A percentile compares a stretch with the other conserved stretches of the same genome.
Conservation (phyloP, 1,139 yeast species). For the Arxiozyma bovina region DNA sequence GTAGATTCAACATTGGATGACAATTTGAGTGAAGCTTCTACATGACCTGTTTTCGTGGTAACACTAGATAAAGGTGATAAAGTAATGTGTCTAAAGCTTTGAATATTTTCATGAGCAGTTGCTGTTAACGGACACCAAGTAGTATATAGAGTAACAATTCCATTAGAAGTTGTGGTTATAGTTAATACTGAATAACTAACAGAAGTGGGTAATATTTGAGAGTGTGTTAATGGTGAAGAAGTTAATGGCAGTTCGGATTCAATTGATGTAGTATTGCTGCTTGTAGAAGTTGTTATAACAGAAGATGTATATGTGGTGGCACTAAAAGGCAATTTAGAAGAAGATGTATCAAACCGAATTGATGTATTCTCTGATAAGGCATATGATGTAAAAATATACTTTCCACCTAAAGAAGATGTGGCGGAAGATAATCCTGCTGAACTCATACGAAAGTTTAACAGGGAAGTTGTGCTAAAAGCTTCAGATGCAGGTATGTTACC, state of each 20-base stretch:
- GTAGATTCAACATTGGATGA: not conserved
- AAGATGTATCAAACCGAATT: not conserved
- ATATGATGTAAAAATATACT: too few species aligned
- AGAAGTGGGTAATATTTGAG: not conserved
- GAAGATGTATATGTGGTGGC: not conserved
- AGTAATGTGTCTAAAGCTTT: not conserved
- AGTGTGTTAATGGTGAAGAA: not conserved
- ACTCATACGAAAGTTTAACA: too few species aligned
- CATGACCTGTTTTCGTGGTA: not conserved
- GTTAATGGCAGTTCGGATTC: not conserved
- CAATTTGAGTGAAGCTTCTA: not conserved
- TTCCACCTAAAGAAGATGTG: too few species aligned
- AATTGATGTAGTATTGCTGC: not conserved
- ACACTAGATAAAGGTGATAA: not conserved
- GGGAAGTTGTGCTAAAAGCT: too few species aligned
- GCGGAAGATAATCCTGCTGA: too few species aligned
- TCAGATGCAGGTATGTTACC: too few species aligned
- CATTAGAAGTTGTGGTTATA: conserved; percentile 38
- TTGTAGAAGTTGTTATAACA: not conserved
- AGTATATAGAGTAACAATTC: conserved; percentile 40
- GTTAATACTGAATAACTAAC: conserved; percentile 13
- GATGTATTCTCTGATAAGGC: too few species aligned
- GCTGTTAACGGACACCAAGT: conserved; percentile 39
- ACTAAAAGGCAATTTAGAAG: not conserved
- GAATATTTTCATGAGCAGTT: not conserved